Percentiles rank a stretch among this genome's conserved stretches.
Evolutionary conservation across 768 basidiomycete species (phyloP).

Genomic region (Hericium alpestre): DNA sequence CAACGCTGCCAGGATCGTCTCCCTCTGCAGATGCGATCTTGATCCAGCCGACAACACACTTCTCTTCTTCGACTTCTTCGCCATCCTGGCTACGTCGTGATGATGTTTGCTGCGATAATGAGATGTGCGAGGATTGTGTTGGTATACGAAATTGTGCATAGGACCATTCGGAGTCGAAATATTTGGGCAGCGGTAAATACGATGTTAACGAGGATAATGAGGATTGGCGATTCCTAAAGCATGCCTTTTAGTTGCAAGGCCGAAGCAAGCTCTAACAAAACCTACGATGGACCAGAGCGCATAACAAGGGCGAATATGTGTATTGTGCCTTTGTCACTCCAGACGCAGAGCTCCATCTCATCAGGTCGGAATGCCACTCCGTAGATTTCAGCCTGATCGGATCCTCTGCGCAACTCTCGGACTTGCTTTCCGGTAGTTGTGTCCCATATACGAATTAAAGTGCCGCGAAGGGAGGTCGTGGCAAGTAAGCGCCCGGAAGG

Average conservation of each 20-base stretch:
- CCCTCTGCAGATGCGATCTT: constrained; percentile 32
- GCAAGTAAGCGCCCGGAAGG: constrained; percentile 72
- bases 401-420: constrained; percentile 73
- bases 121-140: constrained; percentile 71
- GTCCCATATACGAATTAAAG: constrained; percentile 84
- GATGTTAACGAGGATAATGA: constrained; percentile 71
- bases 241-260: not conserved
- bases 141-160: constrained; percentile 90
- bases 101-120: constrained; percentile 56
- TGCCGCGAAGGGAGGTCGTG: constrained; percentile 76
- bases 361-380: constrained; percentile 82
- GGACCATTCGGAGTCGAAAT: constrained; percentile 94
- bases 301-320: constrained; percentile 71
- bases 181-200: constrained; percentile 76
- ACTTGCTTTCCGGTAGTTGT: constrained; percentile 59
- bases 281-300: constrained; percentile 56
- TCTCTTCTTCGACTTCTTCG: constrained; percentile 71
- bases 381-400: constrained; percentile 86
- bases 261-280: constrained; percentile 10
- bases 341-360: constrained; percentile 78
- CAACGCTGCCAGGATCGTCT: constrained; percentile 23
- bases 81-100: constrained; percentile 36
- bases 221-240: constrained; percentile 71
- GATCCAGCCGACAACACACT: constrained; percentile 83
- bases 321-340: constrained; percentile 93